A percentile compares a stretch with the other conserved stretches of the same genome.
Evolutionary conservation across 495 filamentous ascomycete species (phyloP).

Genomic region (Penicillium cataractarum): DNA sequence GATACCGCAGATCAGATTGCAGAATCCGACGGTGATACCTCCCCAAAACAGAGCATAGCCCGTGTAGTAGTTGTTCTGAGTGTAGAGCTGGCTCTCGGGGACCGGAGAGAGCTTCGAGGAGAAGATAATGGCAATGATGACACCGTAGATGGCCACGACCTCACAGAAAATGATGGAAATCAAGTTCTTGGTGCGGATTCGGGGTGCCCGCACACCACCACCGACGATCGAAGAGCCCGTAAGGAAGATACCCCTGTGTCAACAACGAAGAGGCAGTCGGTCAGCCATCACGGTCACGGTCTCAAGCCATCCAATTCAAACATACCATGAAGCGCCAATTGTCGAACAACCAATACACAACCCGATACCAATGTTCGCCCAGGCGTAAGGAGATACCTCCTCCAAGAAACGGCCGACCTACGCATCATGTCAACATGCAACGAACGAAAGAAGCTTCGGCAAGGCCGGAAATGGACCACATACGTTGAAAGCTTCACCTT

Average conservation of each 20-base stretch:
- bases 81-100: constrained; percentile 55
- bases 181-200: constrained; percentile 98
- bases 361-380: constrained; percentile 87
- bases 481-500: constrained; percentile 97
- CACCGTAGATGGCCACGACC: constrained; percentile 99
- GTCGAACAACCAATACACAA: constrained; percentile 95
- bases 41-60: constrained; percentile 96
- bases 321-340: constrained; percentile 96
- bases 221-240: constrained; percentile 98
- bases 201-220: constrained; percentile 91
- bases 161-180: constrained; percentile 99
- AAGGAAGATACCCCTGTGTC: constrained; percentile 91
- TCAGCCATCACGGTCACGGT: constrained; percentile 27
- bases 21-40: constrained; percentile 88
- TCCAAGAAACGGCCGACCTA: constrained; percentile 95
- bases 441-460: background rate
- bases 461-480: constrained; percentile 25
- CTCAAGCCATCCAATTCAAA: background rate
- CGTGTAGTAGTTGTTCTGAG: constrained; percentile 82
- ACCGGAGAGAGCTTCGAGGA: constrained; percentile 76
- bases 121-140: constrained; percentile 99
- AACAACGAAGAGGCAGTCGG: constrained; percentile 20
- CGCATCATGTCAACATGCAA: constrained; percentile 27
- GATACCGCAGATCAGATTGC: constrained; percentile 94
- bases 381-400: constrained; percentile 89